phyloP scores from a whole-genome alignment of 2,329 filamentous ascomycete species.

The Fusarium sp. region DNA sequence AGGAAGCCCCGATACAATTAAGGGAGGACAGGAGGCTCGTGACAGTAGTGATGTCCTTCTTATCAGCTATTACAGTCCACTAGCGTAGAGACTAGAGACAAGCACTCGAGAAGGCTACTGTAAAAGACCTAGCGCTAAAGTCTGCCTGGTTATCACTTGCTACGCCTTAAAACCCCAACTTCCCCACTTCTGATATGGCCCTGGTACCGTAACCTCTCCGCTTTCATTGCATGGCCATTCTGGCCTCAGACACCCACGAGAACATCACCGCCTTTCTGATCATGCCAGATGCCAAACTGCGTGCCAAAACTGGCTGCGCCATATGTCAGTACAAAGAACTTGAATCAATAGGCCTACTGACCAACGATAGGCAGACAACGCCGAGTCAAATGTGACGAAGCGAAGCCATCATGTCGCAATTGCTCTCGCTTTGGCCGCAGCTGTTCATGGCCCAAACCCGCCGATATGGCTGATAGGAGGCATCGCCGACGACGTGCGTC shows the following conservation, averaged over 20 bases:
- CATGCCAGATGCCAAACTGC: not conserved
- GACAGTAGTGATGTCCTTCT: too few relatives aligned
- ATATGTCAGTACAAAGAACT: not conserved
- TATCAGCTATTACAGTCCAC: not conserved
- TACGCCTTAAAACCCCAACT: not conserved
- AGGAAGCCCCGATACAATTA: too few relatives aligned
- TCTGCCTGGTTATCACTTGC: not conserved
- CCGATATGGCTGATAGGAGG: not conserved
- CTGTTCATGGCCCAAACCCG: not conserved
- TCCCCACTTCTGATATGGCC: not conserved
- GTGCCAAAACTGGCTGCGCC: not conserved
- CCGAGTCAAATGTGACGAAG: not conserved
- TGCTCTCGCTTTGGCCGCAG: not conserved
- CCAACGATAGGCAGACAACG: not conserved
- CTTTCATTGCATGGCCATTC: not conserved
- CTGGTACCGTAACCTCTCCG: not conserved
- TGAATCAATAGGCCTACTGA: not conserved
- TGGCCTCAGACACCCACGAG: not conserved
- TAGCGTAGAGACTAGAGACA: not conserved
- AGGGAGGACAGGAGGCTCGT: too few relatives aligned
- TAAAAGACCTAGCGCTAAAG: not conserved
- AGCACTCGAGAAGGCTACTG: not conserved
- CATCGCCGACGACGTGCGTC: not conserved
- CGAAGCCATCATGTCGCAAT: not conserved
- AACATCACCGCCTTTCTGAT: not conserved